Base-by-base conservation (phyloP, 495 filamentous ascomycete species). In the Letharia columbiana region DNA sequence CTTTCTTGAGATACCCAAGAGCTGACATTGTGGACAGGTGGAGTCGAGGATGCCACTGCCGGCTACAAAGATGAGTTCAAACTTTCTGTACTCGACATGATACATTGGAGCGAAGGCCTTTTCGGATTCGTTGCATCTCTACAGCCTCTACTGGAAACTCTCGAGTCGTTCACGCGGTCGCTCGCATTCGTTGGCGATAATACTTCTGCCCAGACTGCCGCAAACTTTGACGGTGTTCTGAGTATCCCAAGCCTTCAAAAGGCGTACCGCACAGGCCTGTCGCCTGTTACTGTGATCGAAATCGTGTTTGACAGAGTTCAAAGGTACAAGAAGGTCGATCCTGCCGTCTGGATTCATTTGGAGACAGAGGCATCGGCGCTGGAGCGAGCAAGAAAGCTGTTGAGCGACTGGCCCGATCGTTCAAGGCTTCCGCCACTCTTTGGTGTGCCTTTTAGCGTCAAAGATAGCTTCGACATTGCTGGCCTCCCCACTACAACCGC, bases 381-480 rank as follows among this genome's bases (percentile, higher is more conserved):
- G 7, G 69, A 72, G 28, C 75, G 75, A 12, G 82, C 83, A 3
- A 73, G 76, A 67, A 63, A 75, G 12, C 74, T 86, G 4, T 71
- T 75, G 12, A 66, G 67, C 5, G 75, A 73, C 50, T 85, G 79
- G 66, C 69, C 76, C 3, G 78, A 82, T 58, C 64, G 59, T 4
- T 77, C 71, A 52, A 74, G 76, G 49, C 73, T 82, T 7, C 86
- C 85, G 12, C 79, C 84, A 8, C 76, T 89, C 4, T 89, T 79
- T 70, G 86, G 86, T 18, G 74, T 89, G 18, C 86, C 86, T 7
- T 89, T 88, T 69, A 82, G 80, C 10, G 77, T 87, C 20, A 88
- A 88, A 66, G 86, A 89, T 67, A 84, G 78, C 60, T 86, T 88
- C 68, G 84, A 88, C 65, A 78, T 86, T 12, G 75, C 74, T 44